A percentile compares a stretch with the other conserved stretches of the same genome.
These are phyloP conservation scores for Colletotrichum sp. DNA, from an alignment of 2,329 filamentous ascomycete species.

Conservation along the genomic window DNA sequence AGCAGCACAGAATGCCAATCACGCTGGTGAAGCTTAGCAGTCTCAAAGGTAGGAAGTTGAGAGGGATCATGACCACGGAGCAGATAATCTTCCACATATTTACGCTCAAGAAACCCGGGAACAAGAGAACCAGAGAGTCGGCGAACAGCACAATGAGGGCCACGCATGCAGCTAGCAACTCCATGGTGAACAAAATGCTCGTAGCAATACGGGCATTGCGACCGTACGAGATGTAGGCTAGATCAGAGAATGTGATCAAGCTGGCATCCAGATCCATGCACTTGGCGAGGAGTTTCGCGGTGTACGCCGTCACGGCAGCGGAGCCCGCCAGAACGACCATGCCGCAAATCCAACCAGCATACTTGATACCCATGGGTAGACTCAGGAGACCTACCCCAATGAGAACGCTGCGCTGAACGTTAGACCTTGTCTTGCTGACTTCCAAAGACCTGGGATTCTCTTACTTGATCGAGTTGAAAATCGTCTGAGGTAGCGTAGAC, in stretches of 20 bases:
- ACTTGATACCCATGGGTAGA: slow-evolving; percentile 84
- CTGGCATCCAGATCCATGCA: slow-evolving; percentile 87
- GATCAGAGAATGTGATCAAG: slow-evolving; percentile 91
- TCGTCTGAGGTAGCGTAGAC: slow-evolving; percentile 92
- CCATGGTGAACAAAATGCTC: slow-evolving; percentile 85
- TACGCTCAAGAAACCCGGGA: slow-evolving; percentile 70
- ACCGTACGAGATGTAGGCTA: slow-evolving; percentile 91
- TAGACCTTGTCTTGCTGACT: neutral
- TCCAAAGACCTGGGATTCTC: slow-evolving; percentile 9
- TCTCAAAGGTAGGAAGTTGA: slow-evolving; percentile 85
- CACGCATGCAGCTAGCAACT: slow-evolving; percentile 87
- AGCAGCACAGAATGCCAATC: slow-evolving; percentile 88
- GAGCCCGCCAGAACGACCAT: slow-evolving; percentile 76
- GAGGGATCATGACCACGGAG: slow-evolving; percentile 76
- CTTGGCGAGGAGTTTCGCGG: slow-evolving; percentile 81
- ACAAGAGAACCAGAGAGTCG: slow-evolving; percentile 81
- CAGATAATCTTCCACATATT: slow-evolving; percentile 86
- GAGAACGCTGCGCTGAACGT: slow-evolving; percentile 59
- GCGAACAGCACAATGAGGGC: slow-evolving; percentile 92
- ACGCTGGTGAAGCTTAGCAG: slow-evolving; percentile 86
- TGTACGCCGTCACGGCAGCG: slow-evolving; percentile 82
- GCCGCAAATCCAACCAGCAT: slow-evolving; percentile 88
- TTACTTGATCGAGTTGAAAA: slow-evolving; percentile 92
- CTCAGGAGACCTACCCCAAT: slow-evolving; percentile 91
- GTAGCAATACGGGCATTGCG: slow-evolving; percentile 80